These are phyloP conservation scores for Xylaria intraflava DNA, from an alignment of 495 filamentous ascomycete species.

Conservation along the genomic window DNA sequence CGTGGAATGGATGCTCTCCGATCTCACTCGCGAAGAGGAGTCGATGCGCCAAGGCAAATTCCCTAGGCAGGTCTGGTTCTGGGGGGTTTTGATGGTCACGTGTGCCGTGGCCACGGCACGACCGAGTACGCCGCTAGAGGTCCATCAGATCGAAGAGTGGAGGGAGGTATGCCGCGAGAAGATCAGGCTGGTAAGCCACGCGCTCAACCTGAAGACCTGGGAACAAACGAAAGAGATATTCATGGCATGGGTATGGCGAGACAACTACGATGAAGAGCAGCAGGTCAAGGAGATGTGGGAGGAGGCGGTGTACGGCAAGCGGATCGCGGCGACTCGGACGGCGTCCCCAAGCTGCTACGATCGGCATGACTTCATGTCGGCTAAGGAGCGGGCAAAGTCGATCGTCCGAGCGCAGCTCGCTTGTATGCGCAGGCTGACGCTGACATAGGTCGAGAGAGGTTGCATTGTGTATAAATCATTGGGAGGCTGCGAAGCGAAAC, in stretches of 20 bases:
- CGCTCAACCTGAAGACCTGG: conserved; percentile 12
- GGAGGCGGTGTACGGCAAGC: conserved; percentile 9
- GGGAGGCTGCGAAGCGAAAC: neutral
- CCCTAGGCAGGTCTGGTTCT: conserved; percentile 13
- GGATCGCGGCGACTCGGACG: conserved; percentile 8
- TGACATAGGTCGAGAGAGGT: neutral
- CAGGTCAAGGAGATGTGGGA: conserved; percentile 15
- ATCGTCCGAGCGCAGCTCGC: conserved; percentile 11
- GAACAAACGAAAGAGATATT: conserved; percentile 12
- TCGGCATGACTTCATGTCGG: conserved; percentile 12
- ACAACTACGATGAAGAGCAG: conserved; percentile 13
- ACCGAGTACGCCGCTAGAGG: conserved; percentile 8
- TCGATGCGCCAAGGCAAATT: conserved; percentile 14
- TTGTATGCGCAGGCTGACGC: conserved; percentile 9
- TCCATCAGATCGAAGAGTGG: conserved; percentile 13
- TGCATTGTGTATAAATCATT: neutral
- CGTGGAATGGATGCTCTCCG: conserved; percentile 12
- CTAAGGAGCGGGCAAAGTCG: conserved; percentile 11
- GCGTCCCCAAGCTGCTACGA: conserved; percentile 12
- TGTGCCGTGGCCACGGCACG: conserved; percentile 12
- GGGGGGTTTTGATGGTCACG: conserved; percentile 12
- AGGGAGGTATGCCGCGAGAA: conserved; percentile 12
- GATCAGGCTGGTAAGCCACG: conserved; percentile 13
- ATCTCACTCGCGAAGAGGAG: conserved; percentile 12
- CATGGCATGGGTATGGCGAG: conserved; percentile 10